These are phyloP conservation scores for Plantago ovata DNA, from an alignment of 257 asterid species.

Conservation along the genomic window DNA sequence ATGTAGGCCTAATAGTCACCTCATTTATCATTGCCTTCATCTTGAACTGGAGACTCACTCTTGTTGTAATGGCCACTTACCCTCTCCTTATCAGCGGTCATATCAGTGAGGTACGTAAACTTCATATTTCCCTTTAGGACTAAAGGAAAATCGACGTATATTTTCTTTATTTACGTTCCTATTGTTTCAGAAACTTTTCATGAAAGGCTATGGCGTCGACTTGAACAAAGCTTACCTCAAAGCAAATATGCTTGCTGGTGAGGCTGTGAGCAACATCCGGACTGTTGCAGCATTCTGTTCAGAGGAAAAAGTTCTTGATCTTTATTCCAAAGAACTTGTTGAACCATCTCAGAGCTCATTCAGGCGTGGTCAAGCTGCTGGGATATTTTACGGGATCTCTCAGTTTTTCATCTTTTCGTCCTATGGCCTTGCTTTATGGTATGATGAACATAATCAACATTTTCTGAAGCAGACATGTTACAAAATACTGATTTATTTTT, in stretches of 20 bases:
- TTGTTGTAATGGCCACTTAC: slow-evolving; percentile 83
- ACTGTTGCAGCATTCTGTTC: slow-evolving; percentile 95
- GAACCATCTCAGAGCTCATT: slow-evolving; percentile 79
- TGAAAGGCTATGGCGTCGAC: slow-evolving; percentile 91
- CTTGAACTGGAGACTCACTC: slow-evolving; percentile 97
- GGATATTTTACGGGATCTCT: slow-evolving; percentile 83
- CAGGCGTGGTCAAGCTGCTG: slow-evolving; percentile 90
- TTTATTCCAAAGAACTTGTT: slow-evolving; percentile 61
- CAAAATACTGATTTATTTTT: background rate
- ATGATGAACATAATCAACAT: slow-evolving; percentile 12
- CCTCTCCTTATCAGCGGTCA: slow-evolving; percentile 90
- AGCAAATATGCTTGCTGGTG: slow-evolving; percentile 97
- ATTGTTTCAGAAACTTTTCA: slow-evolving; percentile 79
- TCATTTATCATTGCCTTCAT: slow-evolving; percentile 85
- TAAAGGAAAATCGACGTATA: background rate
- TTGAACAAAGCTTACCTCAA: slow-evolving; percentile 87
- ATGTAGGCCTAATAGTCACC: slow-evolving; percentile 70
- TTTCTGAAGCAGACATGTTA: too few species aligned
- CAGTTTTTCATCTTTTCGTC: slow-evolving; percentile 95
- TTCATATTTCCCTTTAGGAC: background rate
- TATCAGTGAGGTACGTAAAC: slow-evolving; percentile 86
- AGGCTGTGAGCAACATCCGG: slow-evolving; percentile 95
- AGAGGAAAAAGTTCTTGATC: slow-evolving; percentile 80
- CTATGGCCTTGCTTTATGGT: slow-evolving; percentile 95
- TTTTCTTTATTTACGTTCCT: slow-evolving; percentile 11